Evolutionary conservation across 768 basidiomycete genomes (phyloP), one percentile per base, ranked within the genome.

Genomic region (Xanthoconium stramineum): DNA sequence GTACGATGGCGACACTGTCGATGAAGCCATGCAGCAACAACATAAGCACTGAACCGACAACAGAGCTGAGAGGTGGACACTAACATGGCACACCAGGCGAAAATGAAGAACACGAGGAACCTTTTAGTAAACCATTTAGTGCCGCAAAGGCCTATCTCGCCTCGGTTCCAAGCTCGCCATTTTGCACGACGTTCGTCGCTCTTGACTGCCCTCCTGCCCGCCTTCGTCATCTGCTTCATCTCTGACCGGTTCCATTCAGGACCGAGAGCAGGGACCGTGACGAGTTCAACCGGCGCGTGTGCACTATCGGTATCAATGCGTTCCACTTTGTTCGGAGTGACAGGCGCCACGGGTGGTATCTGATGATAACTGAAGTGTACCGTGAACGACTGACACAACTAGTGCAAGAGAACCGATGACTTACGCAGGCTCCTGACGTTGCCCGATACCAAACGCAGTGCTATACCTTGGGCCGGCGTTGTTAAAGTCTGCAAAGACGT

Each of bases 251-350:
- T 81, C 94, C 94, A 98, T 74, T 98, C 94, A 0, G 94, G 76
- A 19, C 94, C 94, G 3, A 98, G 78, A 3, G 90, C 90, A 3
- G 94, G 94, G 0, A 97, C 92, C 1, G 94, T 96, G 43, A 96
- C 88, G 70, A 95, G 78, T 72, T 98, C 94, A 24, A 94, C 89
- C 4, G 82, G 83, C 11, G 76, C 76, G 5, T 63, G 53, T 17
- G 72, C 50, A 42, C 61, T 65, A 44, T 69, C 66, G 13, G 66
- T 64, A 47, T 78, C 77, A 12, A 64, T 17, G 3, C 19, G 76
- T 29, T 80, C 81, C 32, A 58, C 52, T 60, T 74, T 78, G 54
- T 67, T 69, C 43, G 69, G 20, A 60, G 40, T 13, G 15, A 55
- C 11, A 39, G 69, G 60, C 0, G 47, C 44, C 4, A 56, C 48